A percentile compares a stretch with the other conserved stretches of the same genome.
Evolutionary conservation across 2,329 filamentous ascomycete genomes (phyloP).

Genomic region (Ophiostoma pallidulum): DNA sequence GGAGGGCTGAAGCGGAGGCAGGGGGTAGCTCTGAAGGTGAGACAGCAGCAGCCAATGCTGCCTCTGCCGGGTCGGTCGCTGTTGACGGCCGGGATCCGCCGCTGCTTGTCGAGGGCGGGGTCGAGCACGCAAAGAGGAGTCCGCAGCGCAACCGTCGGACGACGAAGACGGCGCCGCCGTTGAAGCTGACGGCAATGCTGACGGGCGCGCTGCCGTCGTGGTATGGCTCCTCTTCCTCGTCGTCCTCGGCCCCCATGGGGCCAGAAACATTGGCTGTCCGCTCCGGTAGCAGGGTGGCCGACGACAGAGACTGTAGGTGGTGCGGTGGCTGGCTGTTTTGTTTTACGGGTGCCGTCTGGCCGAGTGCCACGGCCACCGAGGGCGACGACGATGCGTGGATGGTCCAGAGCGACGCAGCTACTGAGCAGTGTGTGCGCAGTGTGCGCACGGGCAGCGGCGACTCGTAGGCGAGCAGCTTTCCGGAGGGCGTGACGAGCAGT

Average conservation of each 20-base stretch:
- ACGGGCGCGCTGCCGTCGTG: constrained; percentile 15
- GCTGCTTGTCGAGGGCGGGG: constrained; percentile 29
- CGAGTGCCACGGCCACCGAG: constrained; percentile 22
- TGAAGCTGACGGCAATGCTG: constrained; percentile 47
- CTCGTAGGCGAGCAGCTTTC: constrained; percentile 55
- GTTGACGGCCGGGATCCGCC: constrained; percentile 1
- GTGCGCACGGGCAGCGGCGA: constrained; percentile 44
- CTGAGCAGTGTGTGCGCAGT: constrained; percentile 54
- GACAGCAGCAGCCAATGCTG: not conserved
- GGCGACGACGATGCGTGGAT: constrained; percentile 42
- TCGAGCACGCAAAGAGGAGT: constrained; percentile 53
- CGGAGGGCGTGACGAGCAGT: constrained; percentile 49
- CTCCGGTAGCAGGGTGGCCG: not conserved
- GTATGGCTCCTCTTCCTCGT: constrained; percentile 17
- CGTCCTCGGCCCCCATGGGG: constrained; percentile 17
- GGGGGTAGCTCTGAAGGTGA: not conserved
- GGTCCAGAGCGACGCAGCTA: constrained; percentile 52
- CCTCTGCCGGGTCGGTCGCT: not conserved
- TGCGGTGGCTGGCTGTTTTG: not conserved
- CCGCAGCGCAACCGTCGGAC: constrained; percentile 49
- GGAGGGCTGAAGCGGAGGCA: not conserved
- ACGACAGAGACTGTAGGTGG: not conserved
- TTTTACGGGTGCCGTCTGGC: constrained; percentile 10
- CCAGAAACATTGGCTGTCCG: not conserved
- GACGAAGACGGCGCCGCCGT: constrained; percentile 42